Conservation (phyloP, 2,329 filamentous ascomycete species). For the Niveomyces coronatus region DNA sequence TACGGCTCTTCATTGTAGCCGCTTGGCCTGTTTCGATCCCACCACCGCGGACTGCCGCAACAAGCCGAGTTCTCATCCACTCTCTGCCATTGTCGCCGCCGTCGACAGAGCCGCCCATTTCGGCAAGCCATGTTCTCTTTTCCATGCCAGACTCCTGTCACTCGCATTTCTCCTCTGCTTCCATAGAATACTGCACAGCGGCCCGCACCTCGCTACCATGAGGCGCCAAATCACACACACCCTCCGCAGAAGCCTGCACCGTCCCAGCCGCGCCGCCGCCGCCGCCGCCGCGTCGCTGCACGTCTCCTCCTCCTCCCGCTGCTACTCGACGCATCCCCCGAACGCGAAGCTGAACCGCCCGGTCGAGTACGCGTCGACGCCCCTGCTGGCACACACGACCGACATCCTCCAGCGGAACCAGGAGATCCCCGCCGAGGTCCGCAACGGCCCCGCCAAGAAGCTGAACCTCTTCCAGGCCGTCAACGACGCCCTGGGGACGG, state of each 20-base stretch:
- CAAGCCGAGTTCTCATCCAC: conserved; percentile 24
- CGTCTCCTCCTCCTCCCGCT: conserved; percentile 17
- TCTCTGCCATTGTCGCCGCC: background rate
- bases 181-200: too few relatives aligned
- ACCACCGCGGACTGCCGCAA: conserved; percentile 24
- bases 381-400: conserved; percentile 71
- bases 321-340: conserved; percentile 47
- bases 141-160: conserved; percentile 8
- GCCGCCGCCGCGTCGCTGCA: conserved; percentile 5
- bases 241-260: conserved; percentile 19
- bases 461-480: conserved; percentile 93
- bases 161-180: conserved; percentile 8
- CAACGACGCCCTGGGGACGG: conserved; percentile 78
- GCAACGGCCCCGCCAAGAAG: conserved; percentile 64
- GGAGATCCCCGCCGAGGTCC: conserved; percentile 58
- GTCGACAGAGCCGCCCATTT: conserved; percentile 12
- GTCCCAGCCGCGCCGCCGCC: conserved; percentile 5
- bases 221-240: conserved; percentile 23
- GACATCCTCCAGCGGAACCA: conserved; percentile 59
- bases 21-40: conserved; percentile 12
- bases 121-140: conserved; percentile 7
- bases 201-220: conserved; percentile 17
- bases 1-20: conserved; percentile 3
- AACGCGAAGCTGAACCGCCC: conserved; percentile 69
- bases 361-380: conserved; percentile 74